Evolutionary conservation across 352 stramenopile species (phyloP).

Genomic region (Phytophthora ohioensis): DNA sequence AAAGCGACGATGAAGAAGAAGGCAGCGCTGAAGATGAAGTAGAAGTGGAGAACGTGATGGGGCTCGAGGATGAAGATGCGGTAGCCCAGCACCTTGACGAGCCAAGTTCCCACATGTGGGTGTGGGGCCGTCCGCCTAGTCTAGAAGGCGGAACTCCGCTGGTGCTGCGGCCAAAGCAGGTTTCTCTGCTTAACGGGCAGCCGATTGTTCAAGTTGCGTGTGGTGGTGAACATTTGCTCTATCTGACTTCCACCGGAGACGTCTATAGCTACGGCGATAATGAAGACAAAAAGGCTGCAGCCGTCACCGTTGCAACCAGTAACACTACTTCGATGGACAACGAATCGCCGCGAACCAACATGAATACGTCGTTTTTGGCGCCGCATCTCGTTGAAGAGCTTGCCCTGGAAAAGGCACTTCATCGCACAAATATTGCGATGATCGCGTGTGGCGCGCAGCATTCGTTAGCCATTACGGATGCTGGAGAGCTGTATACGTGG

Average conservation of each 20-base stretch:
- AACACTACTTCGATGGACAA: neutral
- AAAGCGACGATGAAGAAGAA: constrained; percentile 41
- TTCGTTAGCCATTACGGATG: constrained; percentile 73
- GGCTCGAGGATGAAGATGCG: constrained; percentile 4
- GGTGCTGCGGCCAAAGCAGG: constrained; percentile 72
- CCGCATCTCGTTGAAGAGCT: constrained; percentile 83
- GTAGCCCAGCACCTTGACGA: constrained; percentile 27
- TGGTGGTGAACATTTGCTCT: constrained; percentile 80
- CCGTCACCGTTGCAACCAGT: constrained; percentile 21
- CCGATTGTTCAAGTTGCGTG: constrained; percentile 79
- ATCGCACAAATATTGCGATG: constrained; percentile 65
- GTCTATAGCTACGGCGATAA: constrained; percentile 83
- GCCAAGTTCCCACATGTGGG: constrained; percentile 52
- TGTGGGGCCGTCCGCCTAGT: constrained; percentile 76
- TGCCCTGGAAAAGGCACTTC: constrained; percentile 80
- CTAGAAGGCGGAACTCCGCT: constrained; percentile 59
- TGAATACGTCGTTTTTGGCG: constrained; percentile 51
- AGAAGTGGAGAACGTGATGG: constrained; percentile 4
- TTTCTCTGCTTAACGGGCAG: constrained; percentile 62
- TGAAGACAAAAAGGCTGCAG: constrained; percentile 62
- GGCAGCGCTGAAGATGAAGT: constrained; percentile 18
- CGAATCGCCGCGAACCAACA: constrained; percentile 16
- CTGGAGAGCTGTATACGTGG: constrained; percentile 84
- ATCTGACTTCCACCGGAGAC: constrained; percentile 77
- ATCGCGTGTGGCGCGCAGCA: constrained; percentile 83